These are phyloP conservation scores for Trametes sp. DNA, from an alignment of 1,284 basidiomycete genomes.

Conservation along the genomic window DNA sequence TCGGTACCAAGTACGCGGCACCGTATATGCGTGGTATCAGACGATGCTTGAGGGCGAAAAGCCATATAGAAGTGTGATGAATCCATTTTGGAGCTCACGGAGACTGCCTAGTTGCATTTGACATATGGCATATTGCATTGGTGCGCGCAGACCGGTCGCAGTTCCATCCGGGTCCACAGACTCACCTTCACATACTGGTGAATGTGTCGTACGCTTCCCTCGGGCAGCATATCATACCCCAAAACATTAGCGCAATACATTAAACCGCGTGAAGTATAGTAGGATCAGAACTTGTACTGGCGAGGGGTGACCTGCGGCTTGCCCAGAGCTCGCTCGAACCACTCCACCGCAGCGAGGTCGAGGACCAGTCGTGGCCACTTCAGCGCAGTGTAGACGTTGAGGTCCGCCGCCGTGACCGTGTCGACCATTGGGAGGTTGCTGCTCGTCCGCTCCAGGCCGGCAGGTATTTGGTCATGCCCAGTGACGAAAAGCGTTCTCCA, in stretches of 20 bases:
- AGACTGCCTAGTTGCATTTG: too few species aligned
- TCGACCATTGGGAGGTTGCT: slow-evolving; percentile 72
- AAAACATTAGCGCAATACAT: slow-evolving; percentile 5
- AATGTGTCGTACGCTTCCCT: too few species aligned
- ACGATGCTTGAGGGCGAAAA: too few species aligned
- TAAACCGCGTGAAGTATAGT: slow-evolving; percentile 1
- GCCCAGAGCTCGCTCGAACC: slow-evolving; percentile 68
- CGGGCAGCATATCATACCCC: too few species aligned
- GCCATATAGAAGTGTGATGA: too few species aligned
- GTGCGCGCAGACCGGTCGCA: too few species aligned
- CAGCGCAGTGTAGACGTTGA: slow-evolving; percentile 81
- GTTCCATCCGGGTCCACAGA: too few species aligned
- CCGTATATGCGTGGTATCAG: too few species aligned
- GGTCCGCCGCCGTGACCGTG: slow-evolving; percentile 66
- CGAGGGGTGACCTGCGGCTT: slow-evolving; percentile 37
- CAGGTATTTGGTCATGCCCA: slow-evolving; percentile 64
- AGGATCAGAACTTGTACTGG: slow-evolving; percentile 23
- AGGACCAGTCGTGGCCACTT: slow-evolving; percentile 78
- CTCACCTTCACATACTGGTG: too few species aligned
- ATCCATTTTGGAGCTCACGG: too few species aligned
- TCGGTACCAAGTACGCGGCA: too few species aligned
- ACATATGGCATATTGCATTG: too few species aligned
- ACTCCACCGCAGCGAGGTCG: slow-evolving; percentile 75
- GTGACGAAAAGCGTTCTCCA: slow-evolving; percentile 77
- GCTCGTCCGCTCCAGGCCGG: slow-evolving; percentile 62